Conservation (phyloP, 1,284 basidiomycete species). For the Lignosus rhinocerotis region DNA sequence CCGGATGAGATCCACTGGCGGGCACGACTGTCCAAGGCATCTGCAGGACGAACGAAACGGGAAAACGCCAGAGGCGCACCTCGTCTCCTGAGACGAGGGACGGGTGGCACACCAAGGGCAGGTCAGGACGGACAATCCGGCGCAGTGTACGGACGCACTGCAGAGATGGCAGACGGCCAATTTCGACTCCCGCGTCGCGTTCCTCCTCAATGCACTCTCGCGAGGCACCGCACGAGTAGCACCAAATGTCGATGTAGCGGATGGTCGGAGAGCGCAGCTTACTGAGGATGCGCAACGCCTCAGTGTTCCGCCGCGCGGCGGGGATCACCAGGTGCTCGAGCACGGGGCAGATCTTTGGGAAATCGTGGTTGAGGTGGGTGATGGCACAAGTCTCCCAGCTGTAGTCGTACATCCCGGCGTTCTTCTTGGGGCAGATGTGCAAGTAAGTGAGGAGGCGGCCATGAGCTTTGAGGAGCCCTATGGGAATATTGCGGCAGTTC, state of each 20-base stretch:
- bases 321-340: conserved; percentile 16
- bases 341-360: conserved; percentile 5
- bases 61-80: conserved; percentile 1
- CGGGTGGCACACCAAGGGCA: conserved; percentile 15
- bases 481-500: background rate
- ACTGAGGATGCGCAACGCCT: background rate
- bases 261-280: background rate
- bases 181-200: background rate
- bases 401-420: background rate
- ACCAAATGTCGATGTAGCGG: conserved; percentile 15
- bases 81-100: background rate
- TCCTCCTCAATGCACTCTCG: background rate
- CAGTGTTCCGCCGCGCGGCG: background rate
- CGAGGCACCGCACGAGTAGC: background rate
- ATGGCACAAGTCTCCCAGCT: background rate
- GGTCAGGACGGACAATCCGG: conserved; percentile 2
- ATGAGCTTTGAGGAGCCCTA: conserved; percentile 4
- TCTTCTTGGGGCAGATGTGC: conserved; percentile 9
- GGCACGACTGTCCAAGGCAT: conserved; percentile 2
- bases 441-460: conserved; percentile 10
- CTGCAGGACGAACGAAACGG: conserved; percentile 1
- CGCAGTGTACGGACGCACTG: conserved; percentile 3
- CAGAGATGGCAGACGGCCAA: background rate
- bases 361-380: background rate
- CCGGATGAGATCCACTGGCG: background rate